A percentile compares a stretch with the other conserved stretches of the same genome.
Evolutionary conservation across 495 filamentous ascomycete species (phyloP).

Genomic region (Talaromyces adpressus): DNA sequence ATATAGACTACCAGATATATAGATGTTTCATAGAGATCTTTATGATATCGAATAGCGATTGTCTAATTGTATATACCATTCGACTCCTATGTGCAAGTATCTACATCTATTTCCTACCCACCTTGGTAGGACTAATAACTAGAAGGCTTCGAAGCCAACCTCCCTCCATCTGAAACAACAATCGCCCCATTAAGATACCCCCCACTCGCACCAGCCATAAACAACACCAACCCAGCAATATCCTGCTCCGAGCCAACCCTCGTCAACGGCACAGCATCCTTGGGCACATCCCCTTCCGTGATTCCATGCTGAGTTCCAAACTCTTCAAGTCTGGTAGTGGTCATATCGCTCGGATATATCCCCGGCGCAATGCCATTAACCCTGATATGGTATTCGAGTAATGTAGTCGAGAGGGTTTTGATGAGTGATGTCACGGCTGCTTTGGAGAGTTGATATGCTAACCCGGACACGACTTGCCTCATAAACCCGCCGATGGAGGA

Average conservation of each 20-base stretch:
- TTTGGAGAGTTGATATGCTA: slow-evolving; percentile 56
- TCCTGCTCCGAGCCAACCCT: slow-evolving; percentile 49
- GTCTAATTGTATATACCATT: neutral
- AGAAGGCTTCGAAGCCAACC: slow-evolving; percentile 1
- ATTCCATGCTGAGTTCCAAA: neutral
- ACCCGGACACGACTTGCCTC: slow-evolving; percentile 43
- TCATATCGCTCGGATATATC: slow-evolving; percentile 11
- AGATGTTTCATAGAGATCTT: neutral
- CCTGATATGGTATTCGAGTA: slow-evolving; percentile 53
- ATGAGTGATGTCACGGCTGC: slow-evolving; percentile 53
- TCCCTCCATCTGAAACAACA: slow-evolving; percentile 44
- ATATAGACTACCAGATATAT: slow-evolving; percentile 15
- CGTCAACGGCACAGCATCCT: neutral
- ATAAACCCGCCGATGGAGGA: slow-evolving; percentile 52
- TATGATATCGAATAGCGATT: neutral
- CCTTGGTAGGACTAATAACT: neutral
- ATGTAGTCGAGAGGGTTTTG: slow-evolving; percentile 46
- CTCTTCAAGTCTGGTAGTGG: neutral
- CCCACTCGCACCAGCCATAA: slow-evolving; percentile 53
- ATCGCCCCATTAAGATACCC: slow-evolving; percentile 51
- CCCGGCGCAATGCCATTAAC: slow-evolving; percentile 56
- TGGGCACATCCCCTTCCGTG: neutral
- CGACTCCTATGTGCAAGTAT: neutral
- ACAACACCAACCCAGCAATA: slow-evolving; percentile 56
- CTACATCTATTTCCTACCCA: neutral